These are phyloP conservation scores for Myxozyma lipomycoides DNA, from an alignment of 805 yeast species.

Conservation along the genomic window DNA sequence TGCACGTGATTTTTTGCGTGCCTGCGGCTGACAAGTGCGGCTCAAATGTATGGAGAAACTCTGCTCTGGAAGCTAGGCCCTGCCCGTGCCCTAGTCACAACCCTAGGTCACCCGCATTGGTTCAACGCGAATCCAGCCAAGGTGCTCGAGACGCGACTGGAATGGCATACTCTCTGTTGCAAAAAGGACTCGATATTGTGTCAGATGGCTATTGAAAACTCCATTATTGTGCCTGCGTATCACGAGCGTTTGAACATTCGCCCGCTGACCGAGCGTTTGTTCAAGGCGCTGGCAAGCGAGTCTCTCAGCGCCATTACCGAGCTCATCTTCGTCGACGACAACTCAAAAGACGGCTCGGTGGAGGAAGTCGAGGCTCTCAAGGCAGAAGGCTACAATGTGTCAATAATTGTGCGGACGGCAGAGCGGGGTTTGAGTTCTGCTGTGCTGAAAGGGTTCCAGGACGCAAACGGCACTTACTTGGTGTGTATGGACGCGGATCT, in stretches of 20 bases:
- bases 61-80: too few species aligned
- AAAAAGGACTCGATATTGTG: too few species aligned
- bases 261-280: conserved; percentile 48
- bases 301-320: conserved; percentile 45
- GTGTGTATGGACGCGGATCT: conserved; percentile 54
- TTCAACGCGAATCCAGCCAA: too few species aligned
- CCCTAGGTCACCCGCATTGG: too few species aligned
- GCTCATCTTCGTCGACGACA: conserved; percentile 50
- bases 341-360: conserved; percentile 50
- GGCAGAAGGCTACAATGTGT: conserved; percentile 47
- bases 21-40: too few species aligned
- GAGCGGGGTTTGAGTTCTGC: conserved; percentile 52
- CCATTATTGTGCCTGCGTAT: conserved; percentile 49
- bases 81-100: too few species aligned
- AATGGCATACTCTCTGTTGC: too few species aligned
- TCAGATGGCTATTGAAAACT: conserved; percentile 24
- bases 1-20: too few species aligned
- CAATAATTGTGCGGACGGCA: conserved; percentile 48
- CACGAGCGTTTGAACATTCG: conserved; percentile 49
- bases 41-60: too few species aligned
- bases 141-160: too few species aligned
- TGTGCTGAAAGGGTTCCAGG: conserved; percentile 47
- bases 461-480: conserved; percentile 46
- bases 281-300: conserved; percentile 47
- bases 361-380: conserved; percentile 48